Conservation (phyloP, 1,284 basidiomycete species). For the Phylloboletellus chloephorus region DNA sequence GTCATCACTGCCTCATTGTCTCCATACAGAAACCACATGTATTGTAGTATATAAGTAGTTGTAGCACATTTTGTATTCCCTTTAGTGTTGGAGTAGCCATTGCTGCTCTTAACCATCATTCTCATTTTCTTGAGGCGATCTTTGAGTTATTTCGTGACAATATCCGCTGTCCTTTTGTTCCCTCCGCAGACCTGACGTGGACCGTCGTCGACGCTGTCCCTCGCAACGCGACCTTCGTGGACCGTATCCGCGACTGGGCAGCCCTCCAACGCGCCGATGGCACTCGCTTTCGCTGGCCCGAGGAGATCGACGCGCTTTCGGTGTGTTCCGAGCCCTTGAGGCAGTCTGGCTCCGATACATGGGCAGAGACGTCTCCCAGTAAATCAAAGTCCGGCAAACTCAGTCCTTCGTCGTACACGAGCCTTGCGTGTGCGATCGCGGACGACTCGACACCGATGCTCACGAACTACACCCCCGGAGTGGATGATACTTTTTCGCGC, state of each 20-base stretch:
- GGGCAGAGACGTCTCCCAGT: constrained; percentile 16
- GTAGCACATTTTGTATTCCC: too few species aligned
- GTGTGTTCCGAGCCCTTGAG: constrained; percentile 26
- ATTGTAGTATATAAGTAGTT: too few species aligned
- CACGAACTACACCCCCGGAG: constrained; percentile 35
- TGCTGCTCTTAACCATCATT: too few species aligned
- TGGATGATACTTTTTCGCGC: constrained; percentile 49
- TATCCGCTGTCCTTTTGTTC: constrained; percentile 39
- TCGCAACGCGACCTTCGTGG: constrained; percentile 35
- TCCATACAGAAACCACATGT: too few species aligned
- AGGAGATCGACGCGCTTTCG: constrained; percentile 34
- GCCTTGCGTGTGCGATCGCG: constrained; percentile 45
- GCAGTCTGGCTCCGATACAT: constrained; percentile 34
- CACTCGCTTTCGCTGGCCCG: constrained; percentile 45
- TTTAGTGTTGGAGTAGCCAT: too few species aligned
- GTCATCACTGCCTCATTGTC: too few species aligned
- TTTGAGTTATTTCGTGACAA: constrained; percentile 62
- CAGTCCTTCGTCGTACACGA: constrained; percentile 1
- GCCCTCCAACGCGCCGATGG: constrained; percentile 28
- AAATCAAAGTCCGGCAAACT: background rate
- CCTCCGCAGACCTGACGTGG: constrained; percentile 48
- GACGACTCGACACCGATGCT: constrained; percentile 42
- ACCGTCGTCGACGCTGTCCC: constrained; percentile 47
- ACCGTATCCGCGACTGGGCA: constrained; percentile 41
- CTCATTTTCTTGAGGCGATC: too few species aligned